phyloP scores from a whole-genome alignment of 805 yeast genomes.

The Metschnikowia noctiluminum region DNA sequence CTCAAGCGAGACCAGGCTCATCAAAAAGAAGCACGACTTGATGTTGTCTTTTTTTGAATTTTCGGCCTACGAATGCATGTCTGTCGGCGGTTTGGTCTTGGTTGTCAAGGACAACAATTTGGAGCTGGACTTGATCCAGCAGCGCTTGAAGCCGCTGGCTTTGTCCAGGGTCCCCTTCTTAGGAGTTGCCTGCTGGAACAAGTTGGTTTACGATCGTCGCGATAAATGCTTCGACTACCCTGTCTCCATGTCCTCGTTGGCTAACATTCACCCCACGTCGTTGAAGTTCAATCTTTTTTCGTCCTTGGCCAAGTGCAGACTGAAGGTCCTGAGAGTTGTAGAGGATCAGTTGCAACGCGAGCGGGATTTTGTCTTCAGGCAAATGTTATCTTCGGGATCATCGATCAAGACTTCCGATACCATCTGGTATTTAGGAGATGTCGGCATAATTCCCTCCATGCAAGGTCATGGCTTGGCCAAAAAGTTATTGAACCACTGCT shows the following conservation, averaged over 20 bases:
- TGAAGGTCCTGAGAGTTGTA: conserved; percentile 49
- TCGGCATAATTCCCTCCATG: conserved; percentile 56
- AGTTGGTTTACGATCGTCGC: conserved; percentile 22
- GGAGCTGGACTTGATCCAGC: conserved; percentile 29
- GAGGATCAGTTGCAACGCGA: conserved; percentile 44
- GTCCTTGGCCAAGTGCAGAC: conserved; percentile 45
- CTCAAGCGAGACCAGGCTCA: conserved; percentile 14
- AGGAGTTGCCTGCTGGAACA: conserved; percentile 52
- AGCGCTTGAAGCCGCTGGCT: conserved; percentile 24
- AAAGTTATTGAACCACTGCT: conserved; percentile 47
- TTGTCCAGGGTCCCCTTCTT: conserved; percentile 40
- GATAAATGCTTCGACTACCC: conserved; percentile 23
- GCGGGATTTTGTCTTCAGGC: conserved; percentile 38
- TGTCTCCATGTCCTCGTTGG: conserved; percentile 19
- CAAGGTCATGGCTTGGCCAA: conserved; percentile 59
- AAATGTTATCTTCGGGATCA: conserved; percentile 21
- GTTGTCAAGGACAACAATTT: conserved; percentile 48
- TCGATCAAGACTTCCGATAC: conserved; percentile 32
- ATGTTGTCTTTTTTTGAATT: conserved; percentile 52
- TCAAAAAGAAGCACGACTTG: conserved; percentile 38
- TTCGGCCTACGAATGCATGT: conserved; percentile 48
- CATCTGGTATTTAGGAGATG: conserved; percentile 57
- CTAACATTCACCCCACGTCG: conserved; percentile 28
- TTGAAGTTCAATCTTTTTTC: conserved; percentile 37
- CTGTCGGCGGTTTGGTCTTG: conserved; percentile 49